Base-by-base conservation (phyloP, 306 rosid genomes). In the Ziziphus jujuba region DNA sequence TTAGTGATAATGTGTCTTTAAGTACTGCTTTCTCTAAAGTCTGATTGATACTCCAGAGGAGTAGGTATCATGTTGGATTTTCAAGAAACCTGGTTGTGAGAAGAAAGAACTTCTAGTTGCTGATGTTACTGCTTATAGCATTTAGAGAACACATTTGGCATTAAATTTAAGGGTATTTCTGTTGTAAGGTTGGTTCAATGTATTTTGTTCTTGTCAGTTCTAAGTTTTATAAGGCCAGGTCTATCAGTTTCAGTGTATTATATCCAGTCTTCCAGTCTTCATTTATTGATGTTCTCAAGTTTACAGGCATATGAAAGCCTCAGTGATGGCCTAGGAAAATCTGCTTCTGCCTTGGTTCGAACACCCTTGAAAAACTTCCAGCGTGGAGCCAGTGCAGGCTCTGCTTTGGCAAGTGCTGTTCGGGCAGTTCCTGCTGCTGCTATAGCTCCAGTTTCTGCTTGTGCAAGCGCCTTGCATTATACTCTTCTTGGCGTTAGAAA, bases 391-490 rank as follows among this genome's bases (percentile, higher is more conserved):
- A 92, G 97, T 54, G 89, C 99, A 5, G 90, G 88, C 55, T 89
- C 97, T 66, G 97, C 96, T 74, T 78, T 93, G 63, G 96, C 91
- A 65, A 80, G 91, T 63, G 99, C 97, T 73, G 89, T 90, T 70
- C 87, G 84, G 63, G 97, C 87, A 21, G 87, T 90, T 63, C 99
- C 97, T 55, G 84, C 85, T 54, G 99, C 99, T 71, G 96, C 97
- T 64, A 85, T 93, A 28, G 91, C 96, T 79, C 99, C 99, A 2
- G 97, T 91, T 60, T 88, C 99, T 61, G 99, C 99, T 67, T 93
- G 96, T 77, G 97, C 99, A 63, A 89, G 95, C 72, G 99, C 97
- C 66, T 82, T 88, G 50, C 99, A 90, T 70, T 93, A 61, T 69
- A 63, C 97, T 71, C 80, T 93, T 77, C 96, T 90, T 81, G 99